Conservation (phyloP, 2,329 filamentous ascomycete species). For the Meredithiella fracta region DNA sequence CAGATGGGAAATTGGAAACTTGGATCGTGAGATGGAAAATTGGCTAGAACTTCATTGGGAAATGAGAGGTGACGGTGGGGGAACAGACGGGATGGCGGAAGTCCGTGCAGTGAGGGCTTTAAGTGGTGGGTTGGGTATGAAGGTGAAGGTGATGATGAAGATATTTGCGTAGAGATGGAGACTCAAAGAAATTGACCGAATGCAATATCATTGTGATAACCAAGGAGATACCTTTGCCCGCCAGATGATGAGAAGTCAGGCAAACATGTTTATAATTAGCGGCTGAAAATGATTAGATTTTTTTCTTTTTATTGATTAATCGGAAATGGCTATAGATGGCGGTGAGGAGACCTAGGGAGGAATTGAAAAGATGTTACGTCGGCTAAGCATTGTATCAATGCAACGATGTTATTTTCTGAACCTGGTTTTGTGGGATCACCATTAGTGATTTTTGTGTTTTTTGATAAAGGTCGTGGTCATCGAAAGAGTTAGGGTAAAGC, state of each 20-base stretch:
- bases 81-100: not conserved
- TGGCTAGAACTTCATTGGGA: not conserved
- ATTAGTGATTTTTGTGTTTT: not conserved
- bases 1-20: not conserved
- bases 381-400: not conserved
- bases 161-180: not conserved
- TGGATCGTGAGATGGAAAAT: not conserved
- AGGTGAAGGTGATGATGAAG: not conserved
- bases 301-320: not conserved
- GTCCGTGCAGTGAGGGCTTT: not conserved
- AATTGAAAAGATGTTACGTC: not conserved
- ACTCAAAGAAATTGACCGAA: too few species aligned
- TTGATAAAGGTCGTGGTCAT: not conserved
- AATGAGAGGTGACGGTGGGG: not conserved
- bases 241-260: too few species aligned
- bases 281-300: not conserved
- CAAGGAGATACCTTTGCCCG: too few species aligned
- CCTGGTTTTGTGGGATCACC: too few species aligned
- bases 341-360: not conserved
- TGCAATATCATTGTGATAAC: too few species aligned
- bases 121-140: not conserved
- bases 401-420: too few species aligned
- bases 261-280: too few species aligned
- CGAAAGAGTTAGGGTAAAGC: not conserved
- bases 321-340: not conserved